A percentile compares a stretch with the other conserved stretches of the same genome.
These are phyloP conservation scores for Chlamydomonas schloesseri DNA, from an alignment of 139 green algal species.

Conservation along the genomic window DNA sequence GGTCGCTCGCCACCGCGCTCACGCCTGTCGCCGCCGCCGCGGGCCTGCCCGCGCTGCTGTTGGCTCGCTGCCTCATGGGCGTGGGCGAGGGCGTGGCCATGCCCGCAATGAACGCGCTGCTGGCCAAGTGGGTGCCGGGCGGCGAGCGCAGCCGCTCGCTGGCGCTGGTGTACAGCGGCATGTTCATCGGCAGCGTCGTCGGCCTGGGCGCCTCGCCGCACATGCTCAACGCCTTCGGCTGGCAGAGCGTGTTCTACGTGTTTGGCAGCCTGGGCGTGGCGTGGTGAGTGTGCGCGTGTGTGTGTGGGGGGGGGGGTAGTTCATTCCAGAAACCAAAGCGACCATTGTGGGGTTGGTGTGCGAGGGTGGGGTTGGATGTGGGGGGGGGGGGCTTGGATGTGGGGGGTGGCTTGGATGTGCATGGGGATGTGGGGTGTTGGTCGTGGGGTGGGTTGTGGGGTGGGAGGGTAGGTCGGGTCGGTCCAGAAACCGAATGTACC, in stretches of 20 bases:
- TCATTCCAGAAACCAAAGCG: no score
- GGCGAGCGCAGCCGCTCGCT: constrained; percentile 90
- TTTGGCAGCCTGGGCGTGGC: constrained; percentile 91
- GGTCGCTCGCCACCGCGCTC: constrained; percentile 90
- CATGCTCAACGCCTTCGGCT: constrained; percentile 86
- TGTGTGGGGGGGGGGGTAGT: no score
- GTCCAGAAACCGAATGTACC: no score
- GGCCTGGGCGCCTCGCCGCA: constrained; percentile 83
- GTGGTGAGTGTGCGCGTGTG: constrained; percentile 59
- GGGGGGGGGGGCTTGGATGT: no score
- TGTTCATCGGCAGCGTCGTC: constrained; percentile 94
- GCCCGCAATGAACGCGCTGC: constrained; percentile 98
- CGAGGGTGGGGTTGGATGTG: no score
- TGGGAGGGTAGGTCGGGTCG: no score
- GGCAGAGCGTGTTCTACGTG: constrained; percentile 94
- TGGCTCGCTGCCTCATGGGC: constrained; percentile 91
- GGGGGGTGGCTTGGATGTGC: no score
- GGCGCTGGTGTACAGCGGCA: constrained; percentile 95
- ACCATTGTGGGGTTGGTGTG: no score
- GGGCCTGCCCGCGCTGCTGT: constrained; percentile 87
- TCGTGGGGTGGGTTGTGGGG: no score
- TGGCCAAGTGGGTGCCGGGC: constrained; percentile 92
- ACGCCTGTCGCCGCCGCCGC: constrained; percentile 90
- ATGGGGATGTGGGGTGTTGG: no score
- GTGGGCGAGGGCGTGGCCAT: constrained; percentile 98